Conservation (phyloP, 768 basidiomycete species). For the Cystofilobasidium macerans region DNA sequence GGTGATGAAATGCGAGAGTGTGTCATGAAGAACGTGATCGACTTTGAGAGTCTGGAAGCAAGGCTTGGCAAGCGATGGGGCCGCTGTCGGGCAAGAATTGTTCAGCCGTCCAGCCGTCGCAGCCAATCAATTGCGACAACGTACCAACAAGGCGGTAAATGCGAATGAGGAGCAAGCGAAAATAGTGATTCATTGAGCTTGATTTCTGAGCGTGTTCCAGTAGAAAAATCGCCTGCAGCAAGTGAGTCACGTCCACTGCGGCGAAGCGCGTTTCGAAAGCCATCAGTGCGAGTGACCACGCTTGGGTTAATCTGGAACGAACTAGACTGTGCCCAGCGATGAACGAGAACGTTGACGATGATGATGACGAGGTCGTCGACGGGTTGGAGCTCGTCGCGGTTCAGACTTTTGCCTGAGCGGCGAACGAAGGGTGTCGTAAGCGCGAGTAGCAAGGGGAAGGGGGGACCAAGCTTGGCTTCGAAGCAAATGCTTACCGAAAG, state of each 20-base stretch:
- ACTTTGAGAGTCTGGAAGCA: constrained; percentile 68
- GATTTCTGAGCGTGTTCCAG: constrained; percentile 60
- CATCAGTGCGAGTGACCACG: too few species aligned
- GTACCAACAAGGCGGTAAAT: constrained; percentile 71
- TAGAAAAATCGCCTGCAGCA: constrained; percentile 55
- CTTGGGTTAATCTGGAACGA: constrained; percentile 4
- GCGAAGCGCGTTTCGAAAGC: too few species aligned
- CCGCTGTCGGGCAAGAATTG: constrained; percentile 44
- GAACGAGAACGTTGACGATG: constrained; percentile 55
- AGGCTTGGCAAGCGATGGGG: constrained; percentile 58
- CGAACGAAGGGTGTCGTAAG: background rate
- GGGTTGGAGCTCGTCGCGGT: constrained; percentile 69
- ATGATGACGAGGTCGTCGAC: constrained; percentile 75
- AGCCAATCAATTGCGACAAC: constrained; percentile 24
- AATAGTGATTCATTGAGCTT: constrained; percentile 70
- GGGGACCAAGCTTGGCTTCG: background rate
- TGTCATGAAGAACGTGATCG: constrained; percentile 81
- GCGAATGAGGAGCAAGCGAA: constrained; percentile 63
- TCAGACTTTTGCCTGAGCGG: constrained; percentile 46
- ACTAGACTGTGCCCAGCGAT: constrained; percentile 30
- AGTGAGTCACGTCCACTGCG: constrained; percentile 48
- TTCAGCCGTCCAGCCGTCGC: background rate
- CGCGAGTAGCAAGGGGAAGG: background rate
- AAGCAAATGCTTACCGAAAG: constrained; percentile 42
- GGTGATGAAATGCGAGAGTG: constrained; percentile 70